Evolutionary conservation across 139 green algal species (phyloP).

Genomic region (Volvox reticuliferus): DNA sequence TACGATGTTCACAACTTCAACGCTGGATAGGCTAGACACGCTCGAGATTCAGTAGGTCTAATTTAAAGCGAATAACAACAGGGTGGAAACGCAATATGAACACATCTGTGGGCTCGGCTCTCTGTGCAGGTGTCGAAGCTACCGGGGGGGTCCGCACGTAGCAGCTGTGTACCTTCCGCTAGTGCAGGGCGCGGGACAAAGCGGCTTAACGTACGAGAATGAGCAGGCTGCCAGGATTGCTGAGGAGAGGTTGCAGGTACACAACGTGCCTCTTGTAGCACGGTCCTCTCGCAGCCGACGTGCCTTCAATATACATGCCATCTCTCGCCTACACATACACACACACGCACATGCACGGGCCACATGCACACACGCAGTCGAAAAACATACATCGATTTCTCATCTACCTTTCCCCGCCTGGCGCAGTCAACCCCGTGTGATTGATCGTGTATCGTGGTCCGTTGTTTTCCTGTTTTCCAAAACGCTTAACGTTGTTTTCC

Average conservation of each 20-base stretch:
- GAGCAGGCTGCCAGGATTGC: not conserved
- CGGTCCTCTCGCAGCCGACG: not conserved
- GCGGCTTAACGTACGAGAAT: not conserved
- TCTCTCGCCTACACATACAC: not conserved
- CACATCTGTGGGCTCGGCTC: not conserved
- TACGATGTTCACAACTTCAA: conserved; percentile 42
- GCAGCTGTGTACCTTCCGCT: conserved; percentile 32
- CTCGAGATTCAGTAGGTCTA: conserved; percentile 28
- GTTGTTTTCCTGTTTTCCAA: too few species aligned
- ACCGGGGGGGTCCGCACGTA: conserved; percentile 2
- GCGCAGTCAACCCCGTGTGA: too few species aligned
- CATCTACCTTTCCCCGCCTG: too few species aligned
- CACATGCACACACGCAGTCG: too few species aligned
- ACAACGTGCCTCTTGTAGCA: not conserved
- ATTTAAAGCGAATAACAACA: not conserved
- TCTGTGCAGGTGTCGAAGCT: not conserved
- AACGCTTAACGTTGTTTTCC: too few species aligned
- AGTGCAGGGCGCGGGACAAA: not conserved
- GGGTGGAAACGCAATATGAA: not conserved
- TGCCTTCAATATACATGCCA: not conserved
- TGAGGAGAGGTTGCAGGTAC: conserved; percentile 21
- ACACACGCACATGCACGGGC: too few species aligned
- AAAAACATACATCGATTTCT: too few species aligned
- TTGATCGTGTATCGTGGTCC: too few species aligned
- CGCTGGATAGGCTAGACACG: conserved; percentile 32